Evolutionary conservation across 2,329 filamentous ascomycete species (phyloP).

Genomic region (Pleomassaria siparia): DNA sequence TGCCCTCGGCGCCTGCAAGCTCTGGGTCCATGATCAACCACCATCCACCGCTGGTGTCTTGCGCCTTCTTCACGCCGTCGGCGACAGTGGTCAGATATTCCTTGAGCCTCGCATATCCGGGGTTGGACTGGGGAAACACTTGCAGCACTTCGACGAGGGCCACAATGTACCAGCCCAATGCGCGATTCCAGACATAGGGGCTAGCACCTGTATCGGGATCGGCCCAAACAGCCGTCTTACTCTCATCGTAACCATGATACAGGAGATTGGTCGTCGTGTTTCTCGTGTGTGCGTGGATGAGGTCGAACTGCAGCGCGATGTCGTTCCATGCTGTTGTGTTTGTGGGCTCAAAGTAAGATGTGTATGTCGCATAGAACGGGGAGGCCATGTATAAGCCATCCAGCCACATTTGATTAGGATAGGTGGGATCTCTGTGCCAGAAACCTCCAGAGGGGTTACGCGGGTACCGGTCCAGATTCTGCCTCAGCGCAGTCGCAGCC

Average conservation of each 20-base stretch:
- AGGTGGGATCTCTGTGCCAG: slow-evolving; percentile 55
- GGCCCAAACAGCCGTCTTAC: slow-evolving; percentile 39
- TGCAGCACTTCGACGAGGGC: slow-evolving; percentile 53
- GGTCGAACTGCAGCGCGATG: slow-evolving; percentile 38
- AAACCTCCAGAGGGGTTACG: slow-evolving; percentile 56
- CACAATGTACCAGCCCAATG: slow-evolving; percentile 43
- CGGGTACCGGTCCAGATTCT: slow-evolving; percentile 52
- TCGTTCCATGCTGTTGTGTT: slow-evolving; percentile 50
- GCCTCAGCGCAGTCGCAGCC: slow-evolving; percentile 51
- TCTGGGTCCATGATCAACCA: slow-evolving; percentile 59
- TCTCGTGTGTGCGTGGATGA: slow-evolving; percentile 38
- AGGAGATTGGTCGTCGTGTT: slow-evolving; percentile 37
- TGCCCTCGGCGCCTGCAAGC: slow-evolving; percentile 50
- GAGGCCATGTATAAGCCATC: slow-evolving; percentile 53
- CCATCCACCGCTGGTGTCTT: slow-evolving; percentile 60
- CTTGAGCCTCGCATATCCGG: slow-evolving; percentile 40
- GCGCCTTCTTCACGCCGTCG: slow-evolving; percentile 45
- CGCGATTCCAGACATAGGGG: slow-evolving; percentile 42
- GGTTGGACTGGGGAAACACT: slow-evolving; percentile 44
- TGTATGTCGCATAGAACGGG: slow-evolving; percentile 44
- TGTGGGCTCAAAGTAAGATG: slow-evolving; percentile 38
- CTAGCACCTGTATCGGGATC: slow-evolving; percentile 38
- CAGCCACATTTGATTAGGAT: slow-evolving; percentile 60
- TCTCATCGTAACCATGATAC: slow-evolving; percentile 40
- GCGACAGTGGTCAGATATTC: slow-evolving; percentile 47